These are phyloP conservation scores for Akanthomyces muscarius DNA, from an alignment of 2,329 filamentous ascomycete species.

Conservation along the genomic window DNA sequence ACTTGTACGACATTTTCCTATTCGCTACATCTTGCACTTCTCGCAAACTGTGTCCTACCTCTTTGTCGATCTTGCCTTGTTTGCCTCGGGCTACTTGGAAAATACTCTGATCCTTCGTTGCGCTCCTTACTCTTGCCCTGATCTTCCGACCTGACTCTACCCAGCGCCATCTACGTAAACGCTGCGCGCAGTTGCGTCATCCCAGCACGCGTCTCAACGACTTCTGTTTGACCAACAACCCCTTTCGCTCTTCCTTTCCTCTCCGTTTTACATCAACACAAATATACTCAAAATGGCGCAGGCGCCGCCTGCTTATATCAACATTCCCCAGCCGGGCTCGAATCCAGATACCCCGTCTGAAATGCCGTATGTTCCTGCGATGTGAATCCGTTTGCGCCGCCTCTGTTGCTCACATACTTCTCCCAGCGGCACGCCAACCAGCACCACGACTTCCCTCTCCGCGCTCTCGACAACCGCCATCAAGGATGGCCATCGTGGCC, in stretches of 20 bases:
- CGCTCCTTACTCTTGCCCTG: neutral
- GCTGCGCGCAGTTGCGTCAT: neutral
- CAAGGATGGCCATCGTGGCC: constrained; percentile 90
- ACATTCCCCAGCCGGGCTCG: constrained; percentile 76
- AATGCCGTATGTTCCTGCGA: constrained; percentile 64
- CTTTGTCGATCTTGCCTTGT: neutral
- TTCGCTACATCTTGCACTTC: neutral
- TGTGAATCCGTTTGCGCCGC: constrained; percentile 4
- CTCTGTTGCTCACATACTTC: constrained; percentile 18
- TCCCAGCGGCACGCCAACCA: constrained; percentile 82
- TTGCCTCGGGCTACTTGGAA: neutral
- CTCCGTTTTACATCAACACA: neutral
- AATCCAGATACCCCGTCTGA: constrained; percentile 85
- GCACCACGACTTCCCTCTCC: constrained; percentile 85
- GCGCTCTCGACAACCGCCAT: constrained; percentile 90
- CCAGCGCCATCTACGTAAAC: neutral
- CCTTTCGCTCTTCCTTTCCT: neutral
- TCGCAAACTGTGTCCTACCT: neutral
- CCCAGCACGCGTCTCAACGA: neutral
- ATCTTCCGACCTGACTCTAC: neutral
- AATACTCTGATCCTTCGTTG: neutral
- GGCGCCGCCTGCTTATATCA: constrained; percentile 66
- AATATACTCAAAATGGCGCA: constrained; percentile 34
- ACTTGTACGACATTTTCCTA: neutral
- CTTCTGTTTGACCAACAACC: neutral